Evolutionary conservation across 2,329 filamentous ascomycete genomes (phyloP).

Genomic region (Penicillium occitanis): DNA sequence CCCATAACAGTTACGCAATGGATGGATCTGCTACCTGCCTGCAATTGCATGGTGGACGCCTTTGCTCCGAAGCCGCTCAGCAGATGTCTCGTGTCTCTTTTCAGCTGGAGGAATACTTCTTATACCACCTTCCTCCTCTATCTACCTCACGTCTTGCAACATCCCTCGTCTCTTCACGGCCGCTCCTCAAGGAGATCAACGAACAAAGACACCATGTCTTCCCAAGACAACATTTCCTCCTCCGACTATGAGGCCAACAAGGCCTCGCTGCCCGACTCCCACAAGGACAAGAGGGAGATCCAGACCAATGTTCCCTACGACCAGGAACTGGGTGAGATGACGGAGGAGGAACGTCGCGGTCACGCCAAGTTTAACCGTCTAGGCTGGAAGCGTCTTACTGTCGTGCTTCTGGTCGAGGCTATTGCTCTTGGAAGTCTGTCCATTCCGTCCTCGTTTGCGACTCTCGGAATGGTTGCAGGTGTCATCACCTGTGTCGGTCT

Average conservation of each 20-base stretch:
- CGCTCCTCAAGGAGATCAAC: background rate
- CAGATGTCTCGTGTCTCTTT: background rate
- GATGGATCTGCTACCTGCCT: slow-evolving; percentile 6
- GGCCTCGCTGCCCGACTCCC: background rate
- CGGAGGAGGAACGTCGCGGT: slow-evolving; percentile 21
- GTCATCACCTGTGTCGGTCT: slow-evolving; percentile 45
- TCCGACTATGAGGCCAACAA: slow-evolving; percentile 18
- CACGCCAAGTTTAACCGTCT: slow-evolving; percentile 28
- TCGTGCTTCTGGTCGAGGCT: slow-evolving; percentile 53
- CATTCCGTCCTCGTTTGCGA: slow-evolving; percentile 48
- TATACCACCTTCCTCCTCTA: background rate
- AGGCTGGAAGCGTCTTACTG: slow-evolving; percentile 53
- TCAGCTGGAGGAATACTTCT: background rate
- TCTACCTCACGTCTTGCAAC: background rate
- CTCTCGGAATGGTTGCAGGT: slow-evolving; percentile 49
- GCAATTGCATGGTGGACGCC: background rate
- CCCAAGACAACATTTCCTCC: slow-evolving; percentile 19
- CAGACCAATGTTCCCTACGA: slow-evolving; percentile 16
- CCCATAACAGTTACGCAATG: slow-evolving; percentile 8
- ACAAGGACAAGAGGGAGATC: slow-evolving; percentile 6
- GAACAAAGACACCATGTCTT: slow-evolving; percentile 11
- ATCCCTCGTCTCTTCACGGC: background rate
- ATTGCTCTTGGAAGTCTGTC: slow-evolving; percentile 51
- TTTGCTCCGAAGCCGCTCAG: slow-evolving; percentile 6
- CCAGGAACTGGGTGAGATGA: slow-evolving; percentile 22